A percentile compares a stretch with the other conserved stretches of the same genome.
phyloP scores from a whole-genome alignment of 179 eudicot species.

The Beta lomatogona region DNA sequence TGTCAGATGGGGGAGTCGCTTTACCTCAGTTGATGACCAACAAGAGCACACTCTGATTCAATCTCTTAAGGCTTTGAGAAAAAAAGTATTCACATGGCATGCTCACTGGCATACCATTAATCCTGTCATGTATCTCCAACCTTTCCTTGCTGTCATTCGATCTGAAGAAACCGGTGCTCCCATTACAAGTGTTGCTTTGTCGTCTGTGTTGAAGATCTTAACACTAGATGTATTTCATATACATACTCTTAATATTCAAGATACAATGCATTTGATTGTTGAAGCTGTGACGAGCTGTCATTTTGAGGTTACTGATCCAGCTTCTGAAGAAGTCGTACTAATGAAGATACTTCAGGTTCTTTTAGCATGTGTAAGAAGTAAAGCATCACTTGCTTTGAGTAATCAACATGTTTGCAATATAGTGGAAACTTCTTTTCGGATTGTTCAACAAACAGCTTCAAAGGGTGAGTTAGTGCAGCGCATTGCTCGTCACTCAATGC shows the following conservation, averaged over 20 bases:
- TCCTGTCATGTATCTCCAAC: slow-evolving; percentile 62
- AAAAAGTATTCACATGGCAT: slow-evolving; percentile 56
- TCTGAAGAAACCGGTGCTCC: slow-evolving; percentile 85
- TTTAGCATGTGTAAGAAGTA: slow-evolving; percentile 70
- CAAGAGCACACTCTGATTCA: slow-evolving; percentile 64
- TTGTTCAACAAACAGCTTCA: slow-evolving; percentile 74
- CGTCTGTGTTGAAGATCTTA: slow-evolving; percentile 67
- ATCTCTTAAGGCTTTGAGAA: slow-evolving; percentile 62
- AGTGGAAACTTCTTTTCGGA: slow-evolving; percentile 67
- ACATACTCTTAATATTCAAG: slow-evolving; percentile 50
- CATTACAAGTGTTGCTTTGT: slow-evolving; percentile 75
- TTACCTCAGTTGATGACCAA: slow-evolving; percentile 58
- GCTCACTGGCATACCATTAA: slow-evolving; percentile 55
- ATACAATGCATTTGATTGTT: slow-evolving; percentile 67
- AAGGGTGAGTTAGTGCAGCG: slow-evolving; percentile 80
- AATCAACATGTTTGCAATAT: slow-evolving; percentile 80
- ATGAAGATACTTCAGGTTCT: slow-evolving; percentile 80
- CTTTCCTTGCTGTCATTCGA: slow-evolving; percentile 70
- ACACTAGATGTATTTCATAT: slow-evolving; percentile 59
- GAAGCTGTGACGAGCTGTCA: slow-evolving; percentile 74
- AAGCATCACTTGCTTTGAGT: slow-evolving; percentile 62
- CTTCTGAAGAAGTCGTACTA: slow-evolving; percentile 75
- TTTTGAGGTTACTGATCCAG: slow-evolving; percentile 85
- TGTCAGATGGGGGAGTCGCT: slow-evolving; percentile 74
- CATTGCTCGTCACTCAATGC: slow-evolving; percentile 78